A percentile compares a stretch with the other conserved stretches of the same genome.
Evolutionary conservation across 768 basidiomycete genomes (phyloP).

Genomic region (Clathrus columnatus): DNA sequence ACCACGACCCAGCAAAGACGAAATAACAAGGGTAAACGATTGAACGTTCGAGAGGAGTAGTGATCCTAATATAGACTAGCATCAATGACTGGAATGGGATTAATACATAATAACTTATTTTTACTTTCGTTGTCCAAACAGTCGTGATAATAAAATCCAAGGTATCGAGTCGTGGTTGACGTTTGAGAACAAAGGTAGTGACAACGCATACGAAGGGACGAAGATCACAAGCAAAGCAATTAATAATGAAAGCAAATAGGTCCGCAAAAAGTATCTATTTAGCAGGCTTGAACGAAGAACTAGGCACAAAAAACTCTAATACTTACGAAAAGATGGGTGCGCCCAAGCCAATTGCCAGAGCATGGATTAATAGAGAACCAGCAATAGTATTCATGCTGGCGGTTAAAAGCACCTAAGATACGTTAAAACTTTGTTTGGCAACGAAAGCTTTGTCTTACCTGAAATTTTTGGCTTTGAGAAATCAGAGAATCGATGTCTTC

Average conservation of each 20-base stretch:
- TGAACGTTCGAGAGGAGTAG: slow-evolving; percentile 64
- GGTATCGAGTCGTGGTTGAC: slow-evolving; percentile 36
- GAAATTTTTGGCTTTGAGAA: slow-evolving; percentile 29
- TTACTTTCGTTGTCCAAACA: slow-evolving; percentile 78
- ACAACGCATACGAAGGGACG: slow-evolving; percentile 62
- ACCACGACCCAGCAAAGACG: slow-evolving; percentile 67
- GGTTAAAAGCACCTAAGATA: slow-evolving; percentile 37
- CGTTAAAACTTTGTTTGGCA: slow-evolving; percentile 8
- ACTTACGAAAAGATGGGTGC: slow-evolving; percentile 58
- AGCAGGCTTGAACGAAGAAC: slow-evolving; percentile 1
- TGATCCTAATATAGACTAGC: slow-evolving; percentile 28
- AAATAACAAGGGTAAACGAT: slow-evolving; percentile 75
- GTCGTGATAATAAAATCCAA: slow-evolving; percentile 61
- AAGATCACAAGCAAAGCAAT: slow-evolving; percentile 58
- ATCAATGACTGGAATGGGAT: slow-evolving; percentile 4
- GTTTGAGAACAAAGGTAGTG: slow-evolving; percentile 41
- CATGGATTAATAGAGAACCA: slow-evolving; percentile 39
- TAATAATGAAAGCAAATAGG: slow-evolving; percentile 60
- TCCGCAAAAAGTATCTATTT: slow-evolving; percentile 46
- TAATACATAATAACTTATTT: slow-evolving; percentile 28
- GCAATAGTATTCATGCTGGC: slow-evolving; percentile 47
- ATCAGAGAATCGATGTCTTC: slow-evolving; percentile 32
- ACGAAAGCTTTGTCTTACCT: slow-evolving; percentile 17
- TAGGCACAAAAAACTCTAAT: background rate
- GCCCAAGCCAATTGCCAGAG: slow-evolving; percentile 57